Evolutionary conservation across 106 monocot species (phyloP).

Genomic region (Apostasia ramifera): DNA sequence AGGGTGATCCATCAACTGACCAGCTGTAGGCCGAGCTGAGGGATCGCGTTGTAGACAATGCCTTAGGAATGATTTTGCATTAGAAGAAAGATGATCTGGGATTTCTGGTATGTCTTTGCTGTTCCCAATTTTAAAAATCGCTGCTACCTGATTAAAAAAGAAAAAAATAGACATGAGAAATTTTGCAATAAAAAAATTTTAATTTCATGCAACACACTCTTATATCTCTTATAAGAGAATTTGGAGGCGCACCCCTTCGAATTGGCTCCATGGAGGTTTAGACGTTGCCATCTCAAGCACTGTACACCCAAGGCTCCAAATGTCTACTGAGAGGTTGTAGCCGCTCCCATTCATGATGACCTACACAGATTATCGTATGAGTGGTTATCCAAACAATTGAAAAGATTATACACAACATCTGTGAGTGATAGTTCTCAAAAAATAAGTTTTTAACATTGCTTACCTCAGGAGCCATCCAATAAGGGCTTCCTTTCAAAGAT

Average conservation of each 20-base stretch:
- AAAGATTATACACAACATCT: neutral
- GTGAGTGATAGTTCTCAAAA: neutral
- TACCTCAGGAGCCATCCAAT: slow-evolving; percentile 99
- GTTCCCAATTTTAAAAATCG: slow-evolving; percentile 94
- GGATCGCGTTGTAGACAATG: slow-evolving; percentile 81
- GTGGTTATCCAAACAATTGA: neutral
- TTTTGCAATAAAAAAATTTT: neutral
- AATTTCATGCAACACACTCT: neutral
- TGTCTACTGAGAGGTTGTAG: slow-evolving; percentile 74
- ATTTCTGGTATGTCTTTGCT: slow-evolving; percentile 88
- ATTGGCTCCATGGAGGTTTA: slow-evolving; percentile 84
- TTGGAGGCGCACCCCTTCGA: slow-evolving; percentile 51
- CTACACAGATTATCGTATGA: slow-evolving; percentile 22
- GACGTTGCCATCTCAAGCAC: slow-evolving; percentile 85
- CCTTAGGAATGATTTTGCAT: slow-evolving; percentile 59
- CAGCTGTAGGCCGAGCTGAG: slow-evolving; percentile 53
- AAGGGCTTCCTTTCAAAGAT: slow-evolving; percentile 91
- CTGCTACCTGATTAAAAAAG: slow-evolving; percentile 48
- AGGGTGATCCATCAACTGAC: slow-evolving; percentile 62
- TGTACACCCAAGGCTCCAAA: slow-evolving; percentile 95
- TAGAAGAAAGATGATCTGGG: slow-evolving; percentile 66
- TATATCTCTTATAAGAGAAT: neutral
- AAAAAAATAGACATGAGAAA: neutral
- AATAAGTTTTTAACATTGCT: neutral
- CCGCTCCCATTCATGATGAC: slow-evolving; percentile 74